Conservation (phyloP, 2,329 filamentous ascomycete genomes). For the Alternaria arborescens region DNA sequence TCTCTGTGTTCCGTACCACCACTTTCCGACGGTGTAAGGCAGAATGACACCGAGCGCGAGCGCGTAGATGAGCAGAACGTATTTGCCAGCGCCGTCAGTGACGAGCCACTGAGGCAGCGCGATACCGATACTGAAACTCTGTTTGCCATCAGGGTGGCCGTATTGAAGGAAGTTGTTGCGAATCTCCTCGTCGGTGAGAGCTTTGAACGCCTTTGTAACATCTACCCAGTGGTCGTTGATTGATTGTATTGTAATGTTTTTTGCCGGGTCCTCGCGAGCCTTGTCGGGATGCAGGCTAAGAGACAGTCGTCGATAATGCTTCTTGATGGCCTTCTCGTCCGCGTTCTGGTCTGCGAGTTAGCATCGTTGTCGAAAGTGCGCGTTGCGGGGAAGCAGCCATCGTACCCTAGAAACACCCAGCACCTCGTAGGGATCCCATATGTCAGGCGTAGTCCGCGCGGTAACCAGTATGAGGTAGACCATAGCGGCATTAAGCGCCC, state of each 20-base stretch:
- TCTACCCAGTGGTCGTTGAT: constrained; percentile 93
- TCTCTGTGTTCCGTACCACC: constrained; percentile 98
- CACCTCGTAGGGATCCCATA: constrained; percentile 98
- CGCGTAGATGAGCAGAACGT: constrained; percentile 89
- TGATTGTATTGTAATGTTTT: constrained; percentile 86
- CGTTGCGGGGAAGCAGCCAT: constrained; percentile 5
- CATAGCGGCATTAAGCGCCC: constrained; percentile 88
- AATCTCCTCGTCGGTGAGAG: constrained; percentile 94
- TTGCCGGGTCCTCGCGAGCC: constrained; percentile 78
- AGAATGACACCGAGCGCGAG: constrained; percentile 86
- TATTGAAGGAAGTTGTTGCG: constrained; percentile 97
- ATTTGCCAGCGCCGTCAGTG: constrained; percentile 93
- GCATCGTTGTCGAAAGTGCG: constrained; percentile 13
- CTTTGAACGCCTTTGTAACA: constrained; percentile 97
- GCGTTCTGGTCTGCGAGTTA: constrained; percentile 66
- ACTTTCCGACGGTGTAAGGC: constrained; percentile 91
- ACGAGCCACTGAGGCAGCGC: constrained; percentile 93
- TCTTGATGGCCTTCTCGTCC: constrained; percentile 90
- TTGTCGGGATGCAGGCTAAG: constrained; percentile 94
- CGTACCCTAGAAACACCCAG: constrained; percentile 82
- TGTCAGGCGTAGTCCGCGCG: constrained; percentile 73
- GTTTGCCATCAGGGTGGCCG: constrained; percentile 96
- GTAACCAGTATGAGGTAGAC: constrained; percentile 87
- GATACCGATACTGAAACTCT: constrained; percentile 97
- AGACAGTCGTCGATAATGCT: constrained; percentile 85